Percentiles rank a stretch among this genome's conserved stretches.
Conservation (phyloP, 495 filamentous ascomycete species). For the Aspergillus avenaceus region DNA sequence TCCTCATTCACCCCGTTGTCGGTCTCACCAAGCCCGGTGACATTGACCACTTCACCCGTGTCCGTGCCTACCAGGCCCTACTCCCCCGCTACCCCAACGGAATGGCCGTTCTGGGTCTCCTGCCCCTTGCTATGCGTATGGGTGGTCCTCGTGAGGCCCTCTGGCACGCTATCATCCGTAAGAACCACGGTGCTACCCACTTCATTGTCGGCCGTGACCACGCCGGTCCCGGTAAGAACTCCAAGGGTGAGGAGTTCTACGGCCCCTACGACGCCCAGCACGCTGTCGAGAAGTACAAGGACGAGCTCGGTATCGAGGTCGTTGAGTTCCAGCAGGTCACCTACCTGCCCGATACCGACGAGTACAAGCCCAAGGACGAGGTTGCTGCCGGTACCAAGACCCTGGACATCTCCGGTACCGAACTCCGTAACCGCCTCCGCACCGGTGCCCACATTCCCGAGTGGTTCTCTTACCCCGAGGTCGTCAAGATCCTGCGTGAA, state of each 20-base stretch:
- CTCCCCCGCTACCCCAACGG: slow-evolving; percentile 97
- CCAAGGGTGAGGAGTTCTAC: slow-evolving; percentile 93
- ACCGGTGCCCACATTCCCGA: slow-evolving; percentile 92
- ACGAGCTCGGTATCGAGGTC: slow-evolving; percentile 96
- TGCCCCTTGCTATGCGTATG: slow-evolving; percentile 98
- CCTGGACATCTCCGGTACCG: slow-evolving; percentile 94
- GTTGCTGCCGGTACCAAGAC: slow-evolving; percentile 80
- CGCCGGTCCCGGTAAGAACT: slow-evolving; percentile 95
- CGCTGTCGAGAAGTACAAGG: slow-evolving; percentile 92
- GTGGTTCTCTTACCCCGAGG: slow-evolving; percentile 99
- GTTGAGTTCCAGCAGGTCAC: slow-evolving; percentile 99
- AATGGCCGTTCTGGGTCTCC: slow-evolving; percentile 95
- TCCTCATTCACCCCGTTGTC: slow-evolving; percentile 98
- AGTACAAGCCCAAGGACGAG: slow-evolving; percentile 90
- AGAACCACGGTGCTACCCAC: slow-evolving; percentile 98
- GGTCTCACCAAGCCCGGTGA: slow-evolving; percentile 98
- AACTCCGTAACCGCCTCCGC: slow-evolving; percentile 84
- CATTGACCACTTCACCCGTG: slow-evolving; percentile 99
- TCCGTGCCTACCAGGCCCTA: slow-evolving; percentile 95
- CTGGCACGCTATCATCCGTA: slow-evolving; percentile 99
- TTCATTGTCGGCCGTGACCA: slow-evolving; percentile 99
- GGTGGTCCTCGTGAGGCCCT: slow-evolving; percentile 96
- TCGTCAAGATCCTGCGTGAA: slow-evolving; percentile 91
- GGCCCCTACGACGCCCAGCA: slow-evolving; percentile 98
- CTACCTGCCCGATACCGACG: slow-evolving; percentile 93